Conservation (phyloP, 2,329 filamentous ascomycete species). For the Zalaria obscura region DNA sequence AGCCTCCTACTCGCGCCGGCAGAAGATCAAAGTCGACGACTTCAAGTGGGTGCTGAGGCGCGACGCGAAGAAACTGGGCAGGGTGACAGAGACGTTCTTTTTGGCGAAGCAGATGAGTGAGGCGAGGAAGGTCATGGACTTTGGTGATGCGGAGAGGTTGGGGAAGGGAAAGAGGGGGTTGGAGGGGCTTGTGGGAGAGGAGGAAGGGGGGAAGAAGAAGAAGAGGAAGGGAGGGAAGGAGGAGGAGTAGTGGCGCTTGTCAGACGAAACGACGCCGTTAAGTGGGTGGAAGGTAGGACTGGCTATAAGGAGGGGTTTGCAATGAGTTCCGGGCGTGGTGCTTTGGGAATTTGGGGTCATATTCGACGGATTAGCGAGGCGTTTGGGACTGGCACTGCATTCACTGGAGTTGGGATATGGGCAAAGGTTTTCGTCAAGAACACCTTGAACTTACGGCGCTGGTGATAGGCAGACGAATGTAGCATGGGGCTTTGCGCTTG, state of each 20-base stretch:
- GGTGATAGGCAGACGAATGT: no score
- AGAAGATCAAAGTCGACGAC: conserved; percentile 97
- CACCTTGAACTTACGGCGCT: no score
- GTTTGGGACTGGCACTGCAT: background rate
- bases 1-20: conserved; percentile 73
- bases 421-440: no score
- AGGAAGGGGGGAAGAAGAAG: conserved; percentile 16
- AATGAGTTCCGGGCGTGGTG: background rate
- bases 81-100: conserved; percentile 78
- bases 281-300: background rate
- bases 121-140: conserved; percentile 61
- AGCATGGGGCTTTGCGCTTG: no score
- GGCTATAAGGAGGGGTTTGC: background rate
- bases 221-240: conserved; percentile 14
- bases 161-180: conserved; percentile 31
- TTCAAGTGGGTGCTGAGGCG: conserved; percentile 87
- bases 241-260: background rate
- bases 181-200: conserved; percentile 47
- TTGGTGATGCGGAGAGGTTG: conserved; percentile 47
- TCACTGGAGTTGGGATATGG: background rate
- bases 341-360: background rate
- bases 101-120: conserved; percentile 79
- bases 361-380: background rate
- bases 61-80: conserved; percentile 73
- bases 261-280: background rate